phyloP scores from a whole-genome alignment of 2,329 filamentous ascomycete species.

The Cercospora sp. region DNA sequence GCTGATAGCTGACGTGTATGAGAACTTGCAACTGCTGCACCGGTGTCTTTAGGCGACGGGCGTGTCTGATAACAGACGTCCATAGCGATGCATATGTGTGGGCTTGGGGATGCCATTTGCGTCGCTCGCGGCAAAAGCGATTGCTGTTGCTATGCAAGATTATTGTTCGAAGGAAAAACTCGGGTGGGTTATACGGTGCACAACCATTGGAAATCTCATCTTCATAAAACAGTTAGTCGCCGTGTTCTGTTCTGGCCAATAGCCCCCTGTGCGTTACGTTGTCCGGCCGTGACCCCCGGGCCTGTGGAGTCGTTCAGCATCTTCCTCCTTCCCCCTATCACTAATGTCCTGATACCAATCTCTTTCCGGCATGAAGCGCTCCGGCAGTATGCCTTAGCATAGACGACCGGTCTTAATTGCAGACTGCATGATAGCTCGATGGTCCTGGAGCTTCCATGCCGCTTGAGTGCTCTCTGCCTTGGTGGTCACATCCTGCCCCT shows the following conservation, averaged over 20 bases:
- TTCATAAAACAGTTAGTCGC: background rate
- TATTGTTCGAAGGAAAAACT: background rate
- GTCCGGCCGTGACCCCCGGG: background rate
- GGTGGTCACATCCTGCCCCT: background rate
- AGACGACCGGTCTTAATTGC: background rate
- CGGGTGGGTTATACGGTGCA: background rate
- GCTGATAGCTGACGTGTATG: background rate
- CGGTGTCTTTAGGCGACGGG: background rate
- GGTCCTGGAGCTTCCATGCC: background rate
- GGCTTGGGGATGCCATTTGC: background rate
- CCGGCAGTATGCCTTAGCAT: background rate
- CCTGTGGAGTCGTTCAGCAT: background rate
- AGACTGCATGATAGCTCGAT: background rate
- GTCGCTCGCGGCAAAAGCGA: background rate
- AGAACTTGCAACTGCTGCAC: background rate
- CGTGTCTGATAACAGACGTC: background rate
- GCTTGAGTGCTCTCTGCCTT: background rate
- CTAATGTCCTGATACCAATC: background rate
- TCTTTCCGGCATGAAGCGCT: conserved; percentile 31
- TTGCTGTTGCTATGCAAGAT: background rate
- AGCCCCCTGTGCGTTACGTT: background rate
- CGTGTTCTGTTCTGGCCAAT: background rate
- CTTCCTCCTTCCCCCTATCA: background rate
- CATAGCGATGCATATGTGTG: background rate
- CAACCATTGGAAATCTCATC: background rate